phyloP scores from a whole-genome alignment of 2,329 filamentous ascomycete species.

The Aspergillus alliaceus region DNA sequence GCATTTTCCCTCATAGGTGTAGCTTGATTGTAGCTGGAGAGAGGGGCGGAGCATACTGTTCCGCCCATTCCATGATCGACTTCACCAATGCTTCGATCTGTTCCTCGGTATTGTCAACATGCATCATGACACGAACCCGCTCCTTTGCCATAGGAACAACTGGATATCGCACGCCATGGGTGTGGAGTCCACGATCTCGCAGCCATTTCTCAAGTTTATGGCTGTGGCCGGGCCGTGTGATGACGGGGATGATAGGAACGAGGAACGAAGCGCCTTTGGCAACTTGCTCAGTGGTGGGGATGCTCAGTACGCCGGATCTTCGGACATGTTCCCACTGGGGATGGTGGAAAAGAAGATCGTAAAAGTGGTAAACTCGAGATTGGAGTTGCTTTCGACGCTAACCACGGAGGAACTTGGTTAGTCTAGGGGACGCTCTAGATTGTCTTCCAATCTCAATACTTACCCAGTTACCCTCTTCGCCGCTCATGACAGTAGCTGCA shows the following conservation, averaged over 20 bases:
- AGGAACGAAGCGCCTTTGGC: background rate
- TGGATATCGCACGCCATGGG: constrained; percentile 2
- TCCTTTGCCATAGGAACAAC: constrained; percentile 1
- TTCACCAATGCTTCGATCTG: constrained; percentile 1
- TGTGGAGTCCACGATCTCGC: background rate
- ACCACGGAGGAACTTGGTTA: background rate
- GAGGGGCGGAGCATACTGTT: background rate
- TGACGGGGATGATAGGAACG: constrained; percentile 5
- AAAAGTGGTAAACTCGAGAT: background rate
- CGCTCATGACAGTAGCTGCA: background rate
- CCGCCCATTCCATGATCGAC: constrained; percentile 6
- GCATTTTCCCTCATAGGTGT: background rate
- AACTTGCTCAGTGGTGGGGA: background rate
- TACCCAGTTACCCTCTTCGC: constrained; percentile 6
- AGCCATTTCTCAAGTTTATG: background rate
- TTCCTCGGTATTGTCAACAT: constrained; percentile 6
- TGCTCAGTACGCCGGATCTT: background rate
- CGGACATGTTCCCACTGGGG: background rate
- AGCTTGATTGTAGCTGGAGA: background rate
- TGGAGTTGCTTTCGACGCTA: constrained; percentile 7
- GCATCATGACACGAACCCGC: constrained; percentile 8
- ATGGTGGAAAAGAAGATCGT: background rate
- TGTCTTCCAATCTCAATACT: background rate
- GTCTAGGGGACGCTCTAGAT: background rate
- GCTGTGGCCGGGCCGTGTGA: background rate